Percentiles rank a stretch among this genome's conserved stretches.
Evolutionary conservation across 345 rosid genomes (phyloP).

Genomic region (Xanthoceras sorbifolium): DNA sequence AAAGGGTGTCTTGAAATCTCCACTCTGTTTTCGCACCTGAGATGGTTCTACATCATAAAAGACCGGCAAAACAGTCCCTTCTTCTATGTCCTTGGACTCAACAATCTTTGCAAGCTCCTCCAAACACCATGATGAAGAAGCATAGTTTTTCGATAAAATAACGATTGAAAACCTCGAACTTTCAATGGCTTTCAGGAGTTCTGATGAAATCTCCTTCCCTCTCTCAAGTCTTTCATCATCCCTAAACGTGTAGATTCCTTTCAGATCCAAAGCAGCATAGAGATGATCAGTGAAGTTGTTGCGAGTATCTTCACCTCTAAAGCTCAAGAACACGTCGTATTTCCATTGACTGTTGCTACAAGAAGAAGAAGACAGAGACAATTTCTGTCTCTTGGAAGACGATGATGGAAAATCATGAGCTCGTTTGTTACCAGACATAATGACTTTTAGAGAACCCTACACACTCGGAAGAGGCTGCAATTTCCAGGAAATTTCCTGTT

Average conservation of each 20-base stretch:
- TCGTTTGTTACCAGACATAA: too few relatives aligned
- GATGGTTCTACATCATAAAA: background rate
- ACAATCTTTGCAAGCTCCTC: background rate
- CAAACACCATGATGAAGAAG: too few relatives aligned
- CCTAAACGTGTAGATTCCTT: background rate
- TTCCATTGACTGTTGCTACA: too few relatives aligned
- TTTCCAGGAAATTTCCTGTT: too few relatives aligned
- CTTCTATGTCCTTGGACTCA: constrained; percentile 5
- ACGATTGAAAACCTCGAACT: constrained; percentile 12
- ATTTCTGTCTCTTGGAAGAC: too few relatives aligned
- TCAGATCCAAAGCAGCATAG: background rate
- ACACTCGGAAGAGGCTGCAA: too few relatives aligned
- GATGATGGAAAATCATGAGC: too few relatives aligned
- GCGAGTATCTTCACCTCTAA: too few relatives aligned
- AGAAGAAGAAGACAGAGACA: too few relatives aligned
- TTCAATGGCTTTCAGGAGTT: constrained; percentile 9
- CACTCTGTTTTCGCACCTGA: too few relatives aligned
- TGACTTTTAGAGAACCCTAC: too few relatives aligned
- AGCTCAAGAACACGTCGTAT: too few relatives aligned
- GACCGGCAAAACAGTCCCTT: background rate
- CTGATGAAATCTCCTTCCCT: constrained; percentile 4
- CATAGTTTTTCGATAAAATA: background rate
- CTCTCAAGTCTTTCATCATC: constrained; percentile 4
- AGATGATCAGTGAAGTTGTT: constrained; percentile 15
- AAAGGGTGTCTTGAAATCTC: background rate